A percentile compares a stretch with the other conserved stretches of the same genome.
phyloP scores from a whole-genome alignment of 306 rosid genomes.

The Lathyrus sativus region DNA sequence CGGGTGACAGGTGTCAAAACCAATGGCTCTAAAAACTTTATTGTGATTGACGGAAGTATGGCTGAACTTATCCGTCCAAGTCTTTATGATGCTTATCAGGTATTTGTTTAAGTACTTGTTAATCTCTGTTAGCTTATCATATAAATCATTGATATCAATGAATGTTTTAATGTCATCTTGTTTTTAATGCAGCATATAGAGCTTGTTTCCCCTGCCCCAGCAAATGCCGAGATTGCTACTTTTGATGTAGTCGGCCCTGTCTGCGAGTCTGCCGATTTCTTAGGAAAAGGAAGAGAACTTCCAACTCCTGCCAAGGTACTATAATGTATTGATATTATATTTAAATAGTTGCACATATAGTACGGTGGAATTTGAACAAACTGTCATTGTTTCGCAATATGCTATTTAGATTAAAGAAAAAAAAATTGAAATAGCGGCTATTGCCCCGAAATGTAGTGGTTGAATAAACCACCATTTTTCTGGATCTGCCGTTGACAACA shows the following conservation, averaged over 20 bases:
- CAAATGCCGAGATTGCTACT: constrained; percentile 43
- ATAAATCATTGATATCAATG: background rate
- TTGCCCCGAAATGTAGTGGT: background rate
- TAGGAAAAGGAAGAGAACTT: constrained; percentile 54
- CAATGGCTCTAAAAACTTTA: constrained; percentile 87
- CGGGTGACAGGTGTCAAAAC: constrained; percentile 96
- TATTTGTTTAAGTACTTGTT: constrained; percentile 38
- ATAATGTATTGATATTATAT: no score
- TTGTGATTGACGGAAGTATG: constrained; percentile 97
- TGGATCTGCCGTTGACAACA: background rate
- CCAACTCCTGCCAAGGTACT: constrained; percentile 55
- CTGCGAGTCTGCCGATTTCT: constrained; percentile 62
- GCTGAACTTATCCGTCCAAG: constrained; percentile 99
- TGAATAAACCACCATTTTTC: background rate
- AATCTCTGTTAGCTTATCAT: constrained; percentile 12
- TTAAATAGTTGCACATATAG: no score
- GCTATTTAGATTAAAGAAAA: no score
- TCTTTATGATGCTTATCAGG: constrained; percentile 95
- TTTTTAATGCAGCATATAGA: constrained; percentile 81
- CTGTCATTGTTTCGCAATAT: background rate
- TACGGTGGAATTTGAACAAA: background rate
- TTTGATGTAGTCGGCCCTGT: constrained; percentile 61
- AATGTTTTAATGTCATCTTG: constrained; percentile 14
- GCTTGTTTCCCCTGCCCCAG: constrained; percentile 80
- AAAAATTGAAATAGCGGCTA: background rate